Percentiles rank a stretch among this genome's conserved stretches.
Conservation (phyloP, 78 protist species). For the Diacronema lutheri region DNA sequence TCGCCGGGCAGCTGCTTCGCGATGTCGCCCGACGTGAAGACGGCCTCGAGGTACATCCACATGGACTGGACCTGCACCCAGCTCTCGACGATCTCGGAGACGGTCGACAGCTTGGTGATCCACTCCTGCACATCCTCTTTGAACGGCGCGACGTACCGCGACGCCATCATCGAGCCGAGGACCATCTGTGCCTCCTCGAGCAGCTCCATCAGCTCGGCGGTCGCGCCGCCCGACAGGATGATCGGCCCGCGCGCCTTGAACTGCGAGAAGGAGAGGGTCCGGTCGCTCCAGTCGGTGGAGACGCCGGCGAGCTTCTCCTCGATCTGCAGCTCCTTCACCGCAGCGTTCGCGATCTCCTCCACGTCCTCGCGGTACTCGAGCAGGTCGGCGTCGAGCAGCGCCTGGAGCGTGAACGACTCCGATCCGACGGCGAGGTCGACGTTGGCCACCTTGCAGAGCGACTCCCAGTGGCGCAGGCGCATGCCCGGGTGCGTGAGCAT, state of each 20-base stretch:
- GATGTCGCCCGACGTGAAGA: constrained; percentile 86
- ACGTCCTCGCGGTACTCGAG: constrained; percentile 58
- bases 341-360: constrained; percentile 62
- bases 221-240: constrained; percentile 53
- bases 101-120: constrained; percentile 38
- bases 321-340: constrained; percentile 56
- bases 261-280: constrained; percentile 23
- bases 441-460: background rate
- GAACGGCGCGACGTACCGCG: constrained; percentile 71
- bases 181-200: constrained; percentile 75
- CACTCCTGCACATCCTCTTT: constrained; percentile 40
- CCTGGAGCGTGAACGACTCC: constrained; percentile 39
- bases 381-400: constrained; percentile 54
- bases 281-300: constrained; percentile 24
- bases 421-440: background rate
- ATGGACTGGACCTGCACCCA: constrained; percentile 79
- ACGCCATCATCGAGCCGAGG: constrained; percentile 60
- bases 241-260: constrained; percentile 75
- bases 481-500: background rate
- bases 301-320: constrained; percentile 38
- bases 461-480: background rate
- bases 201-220: constrained; percentile 47
- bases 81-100: constrained; percentile 64
- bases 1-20: constrained; percentile 80
- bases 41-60: constrained; percentile 88